Evolutionary conservation across 225 moss, liverwort and hornwort genomes (phyloP), one percentile per base, ranked within the genome.

Genomic region (Polytrichum commune): DNA sequence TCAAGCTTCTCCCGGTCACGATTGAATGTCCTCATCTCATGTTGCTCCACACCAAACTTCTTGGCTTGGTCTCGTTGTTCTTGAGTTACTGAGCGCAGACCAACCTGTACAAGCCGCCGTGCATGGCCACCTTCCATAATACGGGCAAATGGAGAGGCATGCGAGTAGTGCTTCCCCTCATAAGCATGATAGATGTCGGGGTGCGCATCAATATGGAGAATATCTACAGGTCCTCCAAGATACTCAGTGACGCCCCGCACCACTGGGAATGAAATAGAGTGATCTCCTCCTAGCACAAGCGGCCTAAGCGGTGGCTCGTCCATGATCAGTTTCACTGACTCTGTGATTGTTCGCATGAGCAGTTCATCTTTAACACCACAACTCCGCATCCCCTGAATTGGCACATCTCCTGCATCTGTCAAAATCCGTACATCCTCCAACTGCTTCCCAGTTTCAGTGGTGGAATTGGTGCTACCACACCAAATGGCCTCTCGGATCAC

Each of bases 401-500:
- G 93, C 29, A 98, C 86, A 71, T 98, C 98, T 71, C 98, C 98
- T 23, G 81, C 98, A 76, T 95, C 95, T 3, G 98, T 89, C 33
- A 98, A 84, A 4, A 98, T 83, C 7, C 95, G 85, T 5, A 91
- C 30, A 62, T 98, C 98, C 55, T 89, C 74, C 28, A 98, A 73
- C 18, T 93, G 89, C 81, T 93, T 98, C 23, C 98, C 98, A 6
- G 90, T 78, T 75, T 98, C 98, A 0, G 98, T 93, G 8, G 95
- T 77, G 61, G 98, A 98, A 54, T 98, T 98, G 27, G 98, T 98
- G 69, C 98, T 98, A 46, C 95, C 98, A 69, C 95, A 95, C 98
- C 98, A 98, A 23, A 98, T 98, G 18, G 98, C 98, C 79, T 98
- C 98, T 55, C 98, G 90, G 27, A 98, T 98, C 13, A 93, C 88